A percentile compares a stretch with the other conserved stretches of the same genome.
phyloP scores from a whole-genome alignment of 208 protist genomes.

The Leishmania mexicana region DNA sequence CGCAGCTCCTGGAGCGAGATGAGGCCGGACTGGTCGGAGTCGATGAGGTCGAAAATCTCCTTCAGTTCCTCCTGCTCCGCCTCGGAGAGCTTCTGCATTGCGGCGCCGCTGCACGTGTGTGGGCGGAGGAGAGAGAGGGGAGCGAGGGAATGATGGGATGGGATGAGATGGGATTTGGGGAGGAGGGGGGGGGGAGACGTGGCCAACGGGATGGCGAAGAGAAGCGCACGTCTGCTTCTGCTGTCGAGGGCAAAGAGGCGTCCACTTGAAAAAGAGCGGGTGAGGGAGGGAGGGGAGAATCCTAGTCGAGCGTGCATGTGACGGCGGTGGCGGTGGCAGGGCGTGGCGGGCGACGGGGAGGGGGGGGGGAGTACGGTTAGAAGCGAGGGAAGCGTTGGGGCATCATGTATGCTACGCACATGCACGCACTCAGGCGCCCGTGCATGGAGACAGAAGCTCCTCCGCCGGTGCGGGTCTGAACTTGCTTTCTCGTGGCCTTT shows the following conservation, averaged over 20 bases:
- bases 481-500: neutral
- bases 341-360: neutral
- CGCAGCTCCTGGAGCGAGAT: conserved; percentile 83
- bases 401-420: neutral
- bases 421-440: neutral
- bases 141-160: too few species aligned
- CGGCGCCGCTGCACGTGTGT: conserved; percentile 1
- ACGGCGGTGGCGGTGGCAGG: neutral
- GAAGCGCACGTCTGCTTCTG: neutral
- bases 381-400: neutral
- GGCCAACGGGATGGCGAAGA: neutral
- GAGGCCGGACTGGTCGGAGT: conserved; percentile 68
- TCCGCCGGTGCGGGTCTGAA: neutral
- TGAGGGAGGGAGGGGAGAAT: neutral
- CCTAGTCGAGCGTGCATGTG: neutral
- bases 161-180: neutral
- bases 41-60: conserved; percentile 93
- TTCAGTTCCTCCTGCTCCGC: conserved; percentile 88
- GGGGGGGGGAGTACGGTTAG: neutral
- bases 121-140: too few species aligned
- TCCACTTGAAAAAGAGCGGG: neutral
- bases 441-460: neutral
- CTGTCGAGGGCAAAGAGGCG: neutral
- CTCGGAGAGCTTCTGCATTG: conserved; percentile 49
- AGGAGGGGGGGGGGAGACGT: neutral